Percentiles rank a stretch among this genome's conserved stretches.
These are phyloP conservation scores for Ceratorhiza oryzae-sativae DNA, from an alignment of 1,284 basidiomycete species.

Conservation along the genomic window DNA sequence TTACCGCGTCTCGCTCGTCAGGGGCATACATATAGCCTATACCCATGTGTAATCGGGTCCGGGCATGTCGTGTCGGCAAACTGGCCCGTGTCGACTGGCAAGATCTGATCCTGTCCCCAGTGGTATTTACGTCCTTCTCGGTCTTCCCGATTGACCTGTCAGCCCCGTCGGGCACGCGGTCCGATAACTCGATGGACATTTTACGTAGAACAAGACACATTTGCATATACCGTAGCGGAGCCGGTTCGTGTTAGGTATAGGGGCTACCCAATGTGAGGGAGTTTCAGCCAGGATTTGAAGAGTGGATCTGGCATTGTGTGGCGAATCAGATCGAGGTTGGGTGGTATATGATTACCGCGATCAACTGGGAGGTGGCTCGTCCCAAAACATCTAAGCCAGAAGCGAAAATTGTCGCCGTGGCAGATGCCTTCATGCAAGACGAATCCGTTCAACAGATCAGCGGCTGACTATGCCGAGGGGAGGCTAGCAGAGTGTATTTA, in stretches of 20 bases:
- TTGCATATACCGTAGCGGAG: background rate
- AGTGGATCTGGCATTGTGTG: background rate
- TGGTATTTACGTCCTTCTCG: background rate
- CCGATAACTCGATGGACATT: background rate
- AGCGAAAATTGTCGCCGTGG: background rate
- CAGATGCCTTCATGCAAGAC: no score
- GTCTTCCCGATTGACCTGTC: background rate
- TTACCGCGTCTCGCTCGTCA: background rate
- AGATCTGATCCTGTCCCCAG: background rate
- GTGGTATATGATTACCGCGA: background rate
- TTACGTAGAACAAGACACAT: conserved; percentile 4
- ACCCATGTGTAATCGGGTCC: background rate
- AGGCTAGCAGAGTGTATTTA: background rate
- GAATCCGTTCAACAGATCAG: background rate
- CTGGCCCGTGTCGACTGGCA: background rate
- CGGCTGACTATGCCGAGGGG: background rate
- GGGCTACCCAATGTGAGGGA: background rate
- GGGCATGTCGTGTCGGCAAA: background rate
- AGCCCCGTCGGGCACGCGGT: background rate
- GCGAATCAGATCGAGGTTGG: background rate
- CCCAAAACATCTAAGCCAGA: background rate
- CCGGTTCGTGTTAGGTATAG: background rate
- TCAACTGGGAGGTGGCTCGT: background rate
- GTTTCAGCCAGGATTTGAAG: background rate
- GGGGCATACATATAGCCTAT: background rate